phyloP scores from a whole-genome alignment of 331 rosid species.

The Arachis monticola region DNA sequence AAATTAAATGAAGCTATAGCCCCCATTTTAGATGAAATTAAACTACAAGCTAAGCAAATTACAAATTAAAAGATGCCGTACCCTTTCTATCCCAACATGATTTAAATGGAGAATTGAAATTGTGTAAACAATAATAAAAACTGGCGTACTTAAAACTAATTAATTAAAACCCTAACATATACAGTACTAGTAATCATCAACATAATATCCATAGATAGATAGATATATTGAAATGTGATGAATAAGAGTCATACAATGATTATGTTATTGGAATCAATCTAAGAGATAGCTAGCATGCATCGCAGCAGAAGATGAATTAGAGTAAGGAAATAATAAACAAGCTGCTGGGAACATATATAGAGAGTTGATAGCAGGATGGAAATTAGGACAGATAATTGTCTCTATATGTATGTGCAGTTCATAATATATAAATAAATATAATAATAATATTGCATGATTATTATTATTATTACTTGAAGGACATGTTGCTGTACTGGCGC shows the following conservation, averaged over 20 bases:
- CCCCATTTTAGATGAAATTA: too few species aligned
- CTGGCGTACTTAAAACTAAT: neutral
- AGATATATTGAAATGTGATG: constrained; percentile 15
- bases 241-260: constrained; percentile 40
- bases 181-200: neutral
- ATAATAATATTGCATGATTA: too few species aligned
- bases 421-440: neutral
- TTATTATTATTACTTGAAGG: constrained; percentile 68
- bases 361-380: constrained; percentile 14
- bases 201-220: too few species aligned
- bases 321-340: constrained; percentile 8
- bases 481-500: constrained; percentile 39
- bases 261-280: constrained; percentile 37
- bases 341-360: neutral
- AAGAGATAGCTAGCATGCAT: neutral
- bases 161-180: constrained; percentile 29
- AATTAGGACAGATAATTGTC: constrained; percentile 36
- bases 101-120: too few species aligned
- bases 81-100: too few species aligned
- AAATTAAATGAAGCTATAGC: too few species aligned
- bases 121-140: too few species aligned
- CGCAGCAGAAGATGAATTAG: constrained; percentile 5
- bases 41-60: too few species aligned
- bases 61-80: too few species aligned
- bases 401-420: constrained; percentile 33